Base-by-base conservation (phyloP, 2,329 filamentous ascomycete species). In the Pseudogymnoascus sp. region DNA sequence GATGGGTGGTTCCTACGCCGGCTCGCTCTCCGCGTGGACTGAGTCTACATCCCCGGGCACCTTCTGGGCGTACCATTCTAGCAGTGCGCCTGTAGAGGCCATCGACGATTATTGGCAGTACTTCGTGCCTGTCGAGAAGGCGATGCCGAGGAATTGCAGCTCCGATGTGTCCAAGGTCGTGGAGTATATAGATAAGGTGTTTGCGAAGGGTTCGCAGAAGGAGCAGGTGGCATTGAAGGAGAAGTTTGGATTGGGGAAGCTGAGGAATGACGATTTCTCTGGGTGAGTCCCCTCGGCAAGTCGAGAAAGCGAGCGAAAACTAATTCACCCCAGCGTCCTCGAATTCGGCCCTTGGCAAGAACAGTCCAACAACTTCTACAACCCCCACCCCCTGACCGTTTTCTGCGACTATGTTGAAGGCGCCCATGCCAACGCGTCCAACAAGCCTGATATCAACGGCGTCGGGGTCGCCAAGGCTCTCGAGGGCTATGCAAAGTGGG, bases 21-120 rank as follows among this genome's bases (percentile, higher is more conserved):
- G 83, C 42, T 81, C 82, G 4, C 73, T 86, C 15, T 71, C 82
- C 1, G 83, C 82, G 0, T 85, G 83, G 82, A 82, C 78, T 2
- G 80, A 80, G 36, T 79, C 78, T 1, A 74, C 79, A 2, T 73
- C 77, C 1, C 82, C 82, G 0, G 83, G 80, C 6, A 84, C 82
- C 0, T 83, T 84, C 72, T 86, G 83, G 83, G 83, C 82, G 1
- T 85, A 85, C 66, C 82, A 83, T 71, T 75, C 82, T 2, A 82
- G 80, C 31, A 82, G 79, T 69, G 83, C 79, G 0, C 80, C 82
- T 0, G 82, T 86, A 0, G 73, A 86, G 67, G 79, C 80, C 0
- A 78, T 85, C 35, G 77, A 78, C 23, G 76, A 86, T 71, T 85
- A 80, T 69, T 86, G 82, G 82, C 75, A 80, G 70, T 86, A 86